phyloP scores from a whole-genome alignment of 352 stramenopile species.

The Globisporangium mamillatum region DNA sequence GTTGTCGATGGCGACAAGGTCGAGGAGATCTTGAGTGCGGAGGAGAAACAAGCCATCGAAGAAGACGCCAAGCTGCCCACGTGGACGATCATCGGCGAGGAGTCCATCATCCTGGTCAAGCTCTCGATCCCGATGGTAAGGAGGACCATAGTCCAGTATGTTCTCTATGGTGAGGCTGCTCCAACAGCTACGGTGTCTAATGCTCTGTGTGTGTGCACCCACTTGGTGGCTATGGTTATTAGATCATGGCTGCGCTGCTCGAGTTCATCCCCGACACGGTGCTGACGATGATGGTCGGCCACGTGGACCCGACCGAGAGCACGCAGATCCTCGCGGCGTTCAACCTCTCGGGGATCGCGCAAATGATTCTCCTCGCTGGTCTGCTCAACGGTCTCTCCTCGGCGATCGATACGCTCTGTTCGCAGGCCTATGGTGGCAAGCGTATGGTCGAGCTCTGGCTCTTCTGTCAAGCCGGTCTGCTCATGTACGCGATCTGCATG shows the following conservation, averaged over 20 bases:
- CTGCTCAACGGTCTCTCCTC: constrained; percentile 33
- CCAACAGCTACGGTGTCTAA: neutral
- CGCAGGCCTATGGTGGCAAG: constrained; percentile 64
- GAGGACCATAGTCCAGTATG: neutral
- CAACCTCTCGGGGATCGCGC: neutral
- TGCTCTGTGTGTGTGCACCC: neutral
- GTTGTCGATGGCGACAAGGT: neutral
- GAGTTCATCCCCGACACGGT: neutral
- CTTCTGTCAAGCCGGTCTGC: constrained; percentile 21
- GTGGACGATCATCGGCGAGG: neutral
- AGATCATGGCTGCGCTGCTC: neutral
- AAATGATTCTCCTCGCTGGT: neutral
- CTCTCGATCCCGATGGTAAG: neutral
- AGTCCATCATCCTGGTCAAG: neutral
- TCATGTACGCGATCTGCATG: neutral
- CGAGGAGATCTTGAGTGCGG: neutral
- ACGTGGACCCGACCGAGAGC: neutral
- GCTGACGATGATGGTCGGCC: neutral
- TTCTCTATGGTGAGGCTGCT: neutral
- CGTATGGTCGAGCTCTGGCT: constrained; percentile 56
- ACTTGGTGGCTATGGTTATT: neutral
- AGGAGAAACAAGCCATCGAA: neutral
- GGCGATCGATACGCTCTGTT: constrained; percentile 76
- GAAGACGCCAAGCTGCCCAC: neutral
- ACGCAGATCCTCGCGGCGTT: constrained; percentile 1